phyloP scores from a whole-genome alignment of 108 stramenopile genomes.

The Halocafeteria seosinensis region DNA sequence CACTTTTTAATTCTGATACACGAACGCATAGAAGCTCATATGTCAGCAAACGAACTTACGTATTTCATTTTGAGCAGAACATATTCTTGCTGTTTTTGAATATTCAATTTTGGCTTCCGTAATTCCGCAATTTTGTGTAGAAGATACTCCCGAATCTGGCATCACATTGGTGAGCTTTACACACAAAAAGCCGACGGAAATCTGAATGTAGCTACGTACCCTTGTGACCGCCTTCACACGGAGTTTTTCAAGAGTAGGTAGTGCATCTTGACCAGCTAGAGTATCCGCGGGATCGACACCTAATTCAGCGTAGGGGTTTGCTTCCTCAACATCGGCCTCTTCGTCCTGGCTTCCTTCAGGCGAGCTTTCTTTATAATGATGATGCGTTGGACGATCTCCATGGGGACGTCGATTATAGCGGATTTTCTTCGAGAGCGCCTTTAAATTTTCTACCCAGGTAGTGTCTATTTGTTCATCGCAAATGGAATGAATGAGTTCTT shows the following conservation, averaged over 20 bases:
- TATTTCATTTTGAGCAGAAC: slow-evolving; percentile 64
- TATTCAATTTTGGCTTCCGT: slow-evolving; percentile 70
- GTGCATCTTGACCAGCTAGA: slow-evolving; percentile 66
- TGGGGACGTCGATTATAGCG: no score
- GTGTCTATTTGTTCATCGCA: slow-evolving; percentile 70
- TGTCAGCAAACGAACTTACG: no score
- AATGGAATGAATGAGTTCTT: slow-evolving; percentile 57
- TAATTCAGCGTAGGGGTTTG: slow-evolving; percentile 1
- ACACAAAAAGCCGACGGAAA: no score
- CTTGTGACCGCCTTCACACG: slow-evolving; percentile 56
- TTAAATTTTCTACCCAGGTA: slow-evolving; percentile 61
- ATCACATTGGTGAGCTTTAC: no score
- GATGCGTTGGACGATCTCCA: no score
- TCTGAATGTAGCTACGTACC: neutral
- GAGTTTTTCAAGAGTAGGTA: slow-evolving; percentile 60
- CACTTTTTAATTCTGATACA: no score
- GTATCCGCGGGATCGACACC: slow-evolving; percentile 57
- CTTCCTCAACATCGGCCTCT: slow-evolving; percentile 29
- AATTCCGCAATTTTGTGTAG: slow-evolving; percentile 35
- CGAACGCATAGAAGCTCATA: no score
- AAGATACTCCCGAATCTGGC: slow-evolving; percentile 71
- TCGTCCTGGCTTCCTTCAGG: slow-evolving; percentile 19
- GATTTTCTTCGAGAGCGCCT: slow-evolving; percentile 64
- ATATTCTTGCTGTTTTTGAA: slow-evolving; percentile 83
- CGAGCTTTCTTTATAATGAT: neutral